Base-by-base conservation (phyloP, 345 rosid genomes). In the Orychophragmus violaceus region DNA sequence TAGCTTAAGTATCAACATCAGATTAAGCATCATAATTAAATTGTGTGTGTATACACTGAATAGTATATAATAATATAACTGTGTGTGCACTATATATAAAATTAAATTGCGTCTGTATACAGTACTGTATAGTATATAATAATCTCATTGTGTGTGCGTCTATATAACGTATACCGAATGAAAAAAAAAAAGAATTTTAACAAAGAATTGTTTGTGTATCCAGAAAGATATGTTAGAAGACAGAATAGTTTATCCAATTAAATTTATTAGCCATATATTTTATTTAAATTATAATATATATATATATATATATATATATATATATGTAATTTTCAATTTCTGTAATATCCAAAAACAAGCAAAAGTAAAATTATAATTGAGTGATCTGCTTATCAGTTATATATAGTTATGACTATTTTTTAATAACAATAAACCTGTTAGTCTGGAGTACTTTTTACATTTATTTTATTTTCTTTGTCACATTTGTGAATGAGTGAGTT, bases 401-500 rank as follows among this genome's bases (percentile, higher is more conserved):
- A 22, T 32, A 55, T 19, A 8, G n/a, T 8, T 24, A 37, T 25
- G 18, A 25, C 5, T 25, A 7, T 35, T 1, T 36, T 37, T 7
- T 42, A 11, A n/a, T 27, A 42, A n/a, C 6, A 64, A 23, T 49
- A 33, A 33, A 49, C 22, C 6, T 33, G 33, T 33, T 49, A 32
- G 27, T 9, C 11, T 33, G n/a, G n/a, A 33, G 11, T 33, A 33
- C 37, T n/a, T 10, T 33, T 33, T 33, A 33, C 11, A 9, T 33
- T 33, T 33, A 33, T 16, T 17, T 2, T 27, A 5, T 41, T 61
- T 49, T 45, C 29, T 52, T 55, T 33, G 59, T 63, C 70, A 55
- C 64, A 45, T 56, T 53, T 27, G 27, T 46, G 13, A 8, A 50
- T 56, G 32, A 62, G 37, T 62, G 67, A 62, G 70, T 55, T 64